A percentile compares a stretch with the other conserved stretches of the same genome.
Evolutionary conservation across 306 rosid genomes (phyloP).

Genomic region (Vigna hirtella): DNA sequence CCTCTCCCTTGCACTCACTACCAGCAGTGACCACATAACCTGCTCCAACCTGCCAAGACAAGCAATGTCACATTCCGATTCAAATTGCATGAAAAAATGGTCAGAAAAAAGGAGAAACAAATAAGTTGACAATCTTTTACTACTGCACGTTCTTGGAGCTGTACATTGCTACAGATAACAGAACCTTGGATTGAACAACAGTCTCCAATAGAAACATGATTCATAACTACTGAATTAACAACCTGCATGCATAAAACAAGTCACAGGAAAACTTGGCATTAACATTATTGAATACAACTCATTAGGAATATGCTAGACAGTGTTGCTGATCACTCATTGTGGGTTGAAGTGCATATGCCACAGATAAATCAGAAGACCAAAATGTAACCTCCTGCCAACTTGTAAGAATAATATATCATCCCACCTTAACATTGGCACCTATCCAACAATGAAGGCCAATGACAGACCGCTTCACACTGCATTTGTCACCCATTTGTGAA

Average conservation of each 20-base stretch:
- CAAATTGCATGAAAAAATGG: constrained; percentile 11
- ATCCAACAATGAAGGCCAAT: constrained; percentile 99
- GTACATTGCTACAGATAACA: constrained; percentile 89
- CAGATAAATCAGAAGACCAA: constrained; percentile 16
- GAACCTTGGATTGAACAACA: constrained; percentile 94
- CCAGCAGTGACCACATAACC: constrained; percentile 92
- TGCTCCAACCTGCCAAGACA: constrained; percentile 78
- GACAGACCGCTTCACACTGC: constrained; percentile 96
- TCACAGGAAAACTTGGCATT: constrained; percentile 2
- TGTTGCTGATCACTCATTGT: constrained; percentile 9
- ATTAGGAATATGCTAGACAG: constrained; percentile 12
- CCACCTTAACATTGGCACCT: constrained; percentile 96
- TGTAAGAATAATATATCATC: constrained; percentile 38
- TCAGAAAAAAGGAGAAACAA: constrained; percentile 1
- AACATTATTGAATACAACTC: constrained; percentile 22
- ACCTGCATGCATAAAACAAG: constrained; percentile 55
- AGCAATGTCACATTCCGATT: constrained; percentile 38
- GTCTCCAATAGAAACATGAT: constrained; percentile 92
- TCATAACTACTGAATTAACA: constrained; percentile 89
- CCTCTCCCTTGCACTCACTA: constrained; percentile 90
- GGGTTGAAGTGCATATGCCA: background rate
- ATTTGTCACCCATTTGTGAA: constrained; percentile 95
- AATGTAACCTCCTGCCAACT: constrained; percentile 36
- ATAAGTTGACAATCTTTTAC: constrained; percentile 92
- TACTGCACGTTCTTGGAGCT: constrained; percentile 89